Conservation (phyloP, 768 basidiomycete species). For the Filobasidium wieringae region DNA sequence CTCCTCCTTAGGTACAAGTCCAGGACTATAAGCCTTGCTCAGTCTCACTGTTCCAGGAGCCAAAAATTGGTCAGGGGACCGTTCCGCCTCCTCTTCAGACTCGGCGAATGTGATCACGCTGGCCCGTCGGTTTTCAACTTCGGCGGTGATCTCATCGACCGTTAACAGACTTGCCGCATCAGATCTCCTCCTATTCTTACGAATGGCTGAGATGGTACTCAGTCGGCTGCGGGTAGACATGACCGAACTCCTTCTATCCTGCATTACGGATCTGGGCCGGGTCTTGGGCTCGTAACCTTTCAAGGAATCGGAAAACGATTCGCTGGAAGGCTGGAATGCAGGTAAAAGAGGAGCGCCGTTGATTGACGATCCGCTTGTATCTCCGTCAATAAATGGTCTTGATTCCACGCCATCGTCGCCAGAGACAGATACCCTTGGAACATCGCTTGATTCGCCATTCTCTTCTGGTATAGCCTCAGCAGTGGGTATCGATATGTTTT, state of each 20-base stretch:
- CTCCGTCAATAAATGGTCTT: background rate
- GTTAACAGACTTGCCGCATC: slow-evolving; percentile 88
- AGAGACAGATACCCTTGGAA: background rate
- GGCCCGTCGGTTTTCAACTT: slow-evolving; percentile 57
- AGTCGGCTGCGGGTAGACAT: slow-evolving; percentile 45
- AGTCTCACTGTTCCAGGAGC: slow-evolving; percentile 6
- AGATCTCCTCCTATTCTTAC: slow-evolving; percentile 50
- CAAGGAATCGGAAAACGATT: slow-evolving; percentile 67
- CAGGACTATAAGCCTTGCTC: slow-evolving; percentile 5
- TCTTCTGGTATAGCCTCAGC: slow-evolving; percentile 32
- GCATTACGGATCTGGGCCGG: slow-evolving; percentile 8
- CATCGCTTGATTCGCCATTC: slow-evolving; percentile 10
- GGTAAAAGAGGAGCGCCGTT: slow-evolving; percentile 26
- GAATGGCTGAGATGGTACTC: slow-evolving; percentile 43
- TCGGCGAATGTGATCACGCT: slow-evolving; percentile 52
- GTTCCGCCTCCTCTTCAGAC: slow-evolving; percentile 21
- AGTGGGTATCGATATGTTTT: slow-evolving; percentile 20
- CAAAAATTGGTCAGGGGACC: slow-evolving; percentile 12
- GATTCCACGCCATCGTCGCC: background rate
- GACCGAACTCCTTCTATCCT: slow-evolving; percentile 23
- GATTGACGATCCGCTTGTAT: background rate
- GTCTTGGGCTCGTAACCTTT: slow-evolving; percentile 32
- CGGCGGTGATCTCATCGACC: slow-evolving; percentile 94
- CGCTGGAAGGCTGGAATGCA: slow-evolving; percentile 42
- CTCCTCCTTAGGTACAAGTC: slow-evolving; percentile 16